A percentile compares a stretch with the other conserved stretches of the same genome.
phyloP scores from a whole-genome alignment of 2,329 filamentous ascomycete species.

The Aspergillus sojae region DNA sequence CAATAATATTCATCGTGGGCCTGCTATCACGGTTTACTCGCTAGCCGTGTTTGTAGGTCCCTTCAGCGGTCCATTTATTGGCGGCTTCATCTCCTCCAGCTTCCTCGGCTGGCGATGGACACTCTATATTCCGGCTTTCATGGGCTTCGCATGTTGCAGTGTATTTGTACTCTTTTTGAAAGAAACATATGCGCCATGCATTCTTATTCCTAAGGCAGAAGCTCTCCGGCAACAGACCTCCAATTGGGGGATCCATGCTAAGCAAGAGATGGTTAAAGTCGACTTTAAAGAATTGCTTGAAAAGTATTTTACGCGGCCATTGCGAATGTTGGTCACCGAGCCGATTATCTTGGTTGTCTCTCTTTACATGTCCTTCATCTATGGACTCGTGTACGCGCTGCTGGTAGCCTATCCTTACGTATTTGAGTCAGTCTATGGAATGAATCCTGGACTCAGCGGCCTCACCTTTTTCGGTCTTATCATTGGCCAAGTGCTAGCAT shows the following conservation, averaged over 20 bases:
- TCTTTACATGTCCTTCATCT: constrained; percentile 36
- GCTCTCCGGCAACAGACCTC: constrained; percentile 52
- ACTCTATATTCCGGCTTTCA: constrained; percentile 52
- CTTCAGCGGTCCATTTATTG: constrained; percentile 50
- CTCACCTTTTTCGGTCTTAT: constrained; percentile 36
- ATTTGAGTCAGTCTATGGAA: constrained; percentile 32
- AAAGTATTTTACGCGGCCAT: constrained; percentile 49
- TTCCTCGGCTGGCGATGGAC: constrained; percentile 55
- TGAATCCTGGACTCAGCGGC: constrained; percentile 29
- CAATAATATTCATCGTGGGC: constrained; percentile 43
- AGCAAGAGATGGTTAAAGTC: constrained; percentile 53
- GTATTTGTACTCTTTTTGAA: constrained; percentile 46
- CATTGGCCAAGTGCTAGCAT: constrained; percentile 23
- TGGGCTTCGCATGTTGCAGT: constrained; percentile 49
- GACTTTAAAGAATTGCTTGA: constrained; percentile 47
- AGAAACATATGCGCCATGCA: constrained; percentile 57
- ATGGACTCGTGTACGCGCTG: constrained; percentile 31
- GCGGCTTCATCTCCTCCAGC: constrained; percentile 53
- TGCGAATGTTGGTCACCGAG: constrained; percentile 39
- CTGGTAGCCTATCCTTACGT: constrained; percentile 33
- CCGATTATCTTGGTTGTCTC: constrained; percentile 39
- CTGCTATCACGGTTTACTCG: constrained; percentile 50
- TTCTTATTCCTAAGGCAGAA: constrained; percentile 56
- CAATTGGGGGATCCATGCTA: constrained; percentile 61
- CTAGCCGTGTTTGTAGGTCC: constrained; percentile 52